phyloP scores from a whole-genome alignment of 2,329 filamentous ascomycete species.

The Colletotrichum spaethianum region DNA sequence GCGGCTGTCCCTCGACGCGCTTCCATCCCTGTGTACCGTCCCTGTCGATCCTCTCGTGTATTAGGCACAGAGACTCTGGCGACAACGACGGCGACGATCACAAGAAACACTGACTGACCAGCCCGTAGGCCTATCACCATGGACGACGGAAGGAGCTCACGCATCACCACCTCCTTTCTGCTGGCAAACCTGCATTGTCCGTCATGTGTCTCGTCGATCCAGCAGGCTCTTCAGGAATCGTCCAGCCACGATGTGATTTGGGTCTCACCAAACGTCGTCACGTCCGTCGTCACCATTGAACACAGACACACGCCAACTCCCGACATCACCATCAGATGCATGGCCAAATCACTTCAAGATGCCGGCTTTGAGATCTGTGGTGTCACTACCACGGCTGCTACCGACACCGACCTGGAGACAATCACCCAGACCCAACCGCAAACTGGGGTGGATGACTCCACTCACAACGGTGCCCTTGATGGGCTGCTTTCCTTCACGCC shows the following conservation, averaged over 20 bases:
- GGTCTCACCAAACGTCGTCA: constrained; percentile 80
- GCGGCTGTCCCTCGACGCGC: not conserved
- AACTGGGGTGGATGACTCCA: constrained; percentile 42
- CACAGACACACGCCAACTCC: constrained; percentile 60
- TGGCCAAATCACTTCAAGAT: constrained; percentile 65
- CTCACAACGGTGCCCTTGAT: constrained; percentile 44
- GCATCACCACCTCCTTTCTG: constrained; percentile 72
- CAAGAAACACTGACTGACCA: not conserved
- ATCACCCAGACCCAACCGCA: constrained; percentile 44
- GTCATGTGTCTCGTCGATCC: constrained; percentile 79
- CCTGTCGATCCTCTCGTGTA: not conserved
- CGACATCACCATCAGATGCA: constrained; percentile 58
- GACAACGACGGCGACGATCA: not conserved
- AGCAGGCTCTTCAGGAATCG: constrained; percentile 66
- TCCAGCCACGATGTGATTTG: constrained; percentile 64
- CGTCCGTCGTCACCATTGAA: constrained; percentile 76
- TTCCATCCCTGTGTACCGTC: constrained; percentile 3
- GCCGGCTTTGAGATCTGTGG: constrained; percentile 73
- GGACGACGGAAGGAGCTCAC: constrained; percentile 20
- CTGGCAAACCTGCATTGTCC: constrained; percentile 85
- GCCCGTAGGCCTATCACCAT: constrained; percentile 11
- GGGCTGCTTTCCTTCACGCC: constrained; percentile 34
- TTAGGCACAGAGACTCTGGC: not conserved
- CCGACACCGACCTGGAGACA: constrained; percentile 45
- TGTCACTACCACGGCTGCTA: constrained; percentile 55